Percentiles rank a stretch among this genome's conserved stretches.
phyloP scores from a whole-genome alignment of 805 yeast genomes.

The Starmerella etchellsii region DNA sequence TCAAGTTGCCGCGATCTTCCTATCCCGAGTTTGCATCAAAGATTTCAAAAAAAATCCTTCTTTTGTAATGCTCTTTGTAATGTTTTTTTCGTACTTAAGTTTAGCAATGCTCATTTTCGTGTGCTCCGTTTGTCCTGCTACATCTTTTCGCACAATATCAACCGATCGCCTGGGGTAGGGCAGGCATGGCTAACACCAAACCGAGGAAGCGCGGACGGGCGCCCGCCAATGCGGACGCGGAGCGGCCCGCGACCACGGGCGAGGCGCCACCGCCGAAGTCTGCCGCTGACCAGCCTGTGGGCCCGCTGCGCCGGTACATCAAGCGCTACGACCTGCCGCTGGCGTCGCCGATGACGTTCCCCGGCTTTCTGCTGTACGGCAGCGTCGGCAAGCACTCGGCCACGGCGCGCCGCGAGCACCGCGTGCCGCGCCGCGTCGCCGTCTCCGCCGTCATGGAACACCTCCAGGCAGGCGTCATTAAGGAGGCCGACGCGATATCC shows the following conservation, averaged over 20 bases:
- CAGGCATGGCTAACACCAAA: slow-evolving; percentile 15
- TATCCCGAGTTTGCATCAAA: no score
- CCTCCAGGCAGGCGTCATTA: slow-evolving; percentile 43
- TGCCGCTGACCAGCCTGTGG: slow-evolving; percentile 37
- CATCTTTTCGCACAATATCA: no score
- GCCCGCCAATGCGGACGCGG: slow-evolving; percentile 1
- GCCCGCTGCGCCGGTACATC: slow-evolving; percentile 57
- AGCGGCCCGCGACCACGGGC: not conserved
- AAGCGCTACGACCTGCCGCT: slow-evolving; percentile 42
- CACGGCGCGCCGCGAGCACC: slow-evolving; percentile 34
- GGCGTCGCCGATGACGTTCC: slow-evolving; percentile 49
- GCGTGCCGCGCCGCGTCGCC: slow-evolving; percentile 32
- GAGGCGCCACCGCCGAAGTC: not conserved
- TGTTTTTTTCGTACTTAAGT: no score
- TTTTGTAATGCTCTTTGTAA: no score
- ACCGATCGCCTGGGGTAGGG: no score
- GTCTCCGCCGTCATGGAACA: slow-evolving; percentile 55
- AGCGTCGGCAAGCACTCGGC: slow-evolving; percentile 60
- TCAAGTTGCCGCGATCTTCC: no score
- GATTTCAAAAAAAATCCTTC: no score
- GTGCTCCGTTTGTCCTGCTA: no score
- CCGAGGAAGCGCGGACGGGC: slow-evolving; percentile 13
- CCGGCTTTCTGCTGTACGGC: slow-evolving; percentile 58
- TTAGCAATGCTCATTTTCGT: no score
- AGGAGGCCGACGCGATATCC: slow-evolving; percentile 78